Evolutionary conservation across 1,284 basidiomycete genomes (phyloP).

Genomic region (Heterobasidion irregulare): DNA sequence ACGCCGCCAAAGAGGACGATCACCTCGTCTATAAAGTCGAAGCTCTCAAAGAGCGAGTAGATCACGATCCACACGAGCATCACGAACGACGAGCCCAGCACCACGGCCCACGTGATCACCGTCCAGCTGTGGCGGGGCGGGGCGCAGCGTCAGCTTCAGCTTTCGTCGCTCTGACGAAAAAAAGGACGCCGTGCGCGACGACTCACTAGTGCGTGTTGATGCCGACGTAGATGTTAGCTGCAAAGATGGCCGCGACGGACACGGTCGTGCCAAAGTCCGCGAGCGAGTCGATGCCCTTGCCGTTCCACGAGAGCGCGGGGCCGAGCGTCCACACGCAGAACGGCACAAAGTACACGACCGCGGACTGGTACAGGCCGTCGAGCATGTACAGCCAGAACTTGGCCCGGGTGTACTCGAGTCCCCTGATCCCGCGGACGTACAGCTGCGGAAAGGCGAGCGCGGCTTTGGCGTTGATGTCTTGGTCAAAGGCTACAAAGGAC

Average conservation of each 20-base stretch:
- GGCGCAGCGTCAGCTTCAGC: background rate
- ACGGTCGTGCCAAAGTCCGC: constrained; percentile 92
- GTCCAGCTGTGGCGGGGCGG: constrained; percentile 54
- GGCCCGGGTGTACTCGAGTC: constrained; percentile 84
- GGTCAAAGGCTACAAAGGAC: constrained; percentile 71
- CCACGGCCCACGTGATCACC: constrained; percentile 74
- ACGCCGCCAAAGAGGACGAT: constrained; percentile 68
- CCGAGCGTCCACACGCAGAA: constrained; percentile 71
- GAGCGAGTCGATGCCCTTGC: constrained; percentile 69
- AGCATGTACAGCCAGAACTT: constrained; percentile 96
- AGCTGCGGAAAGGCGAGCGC: constrained; percentile 90
- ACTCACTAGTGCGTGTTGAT: constrained; percentile 83
- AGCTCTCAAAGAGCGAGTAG: constrained; percentile 69
- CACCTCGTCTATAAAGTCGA: constrained; percentile 70
- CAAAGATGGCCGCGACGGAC: constrained; percentile 78
- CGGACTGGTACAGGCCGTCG: constrained; percentile 91
- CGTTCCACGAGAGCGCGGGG: constrained; percentile 59
- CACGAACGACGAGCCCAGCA: constrained; percentile 71
- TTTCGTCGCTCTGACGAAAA: constrained; percentile 2
- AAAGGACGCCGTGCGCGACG: constrained; percentile 11
- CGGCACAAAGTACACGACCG: constrained; percentile 86
- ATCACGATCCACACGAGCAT: constrained; percentile 83
- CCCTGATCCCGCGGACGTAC: constrained; percentile 88
- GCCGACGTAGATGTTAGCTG: constrained; percentile 85
- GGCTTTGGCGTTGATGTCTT: constrained; percentile 88